Base-by-base conservation (phyloP, 2,329 filamentous ascomycete genomes). In the Nakataea oryzae region DNA sequence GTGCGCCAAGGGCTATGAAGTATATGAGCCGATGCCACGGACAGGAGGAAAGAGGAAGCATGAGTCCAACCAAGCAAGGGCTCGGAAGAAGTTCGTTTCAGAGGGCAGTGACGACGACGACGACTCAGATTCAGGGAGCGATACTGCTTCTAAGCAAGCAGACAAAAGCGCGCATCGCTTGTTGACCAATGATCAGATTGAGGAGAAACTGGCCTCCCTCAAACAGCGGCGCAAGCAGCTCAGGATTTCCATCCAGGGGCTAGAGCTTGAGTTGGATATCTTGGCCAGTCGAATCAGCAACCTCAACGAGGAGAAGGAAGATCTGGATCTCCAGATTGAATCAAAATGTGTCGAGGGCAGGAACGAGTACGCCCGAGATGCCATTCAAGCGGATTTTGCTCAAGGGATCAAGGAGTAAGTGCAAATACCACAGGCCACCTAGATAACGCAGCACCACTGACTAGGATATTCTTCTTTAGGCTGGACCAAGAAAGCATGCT, bases 321-420 rank as follows among this genome's bases (percentile, higher is more conserved):
- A 54, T 47, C n/a, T 32, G 28, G 17, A 30, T 3, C 68, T 69
- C 7, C 67, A 72, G 60, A 66, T 74, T 60, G 74, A 69, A 28
- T 69, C 71, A 6, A 63, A 72, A 7, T 79, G 84, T 64, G 85
- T 88, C 62, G 71, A 74, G 21, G 78, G 77, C 5, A 75, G 85
- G 28, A 88, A 88, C 61, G 68, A 78, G 0, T 85, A 83, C 63
- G 81, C 83, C 0, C 81, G 78, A 61, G 67, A 67, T 0, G 78
- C 78, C 0, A 86, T 88, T 54, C 79, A 81, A 66, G 70, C 75
- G 14, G 83, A 88, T 61, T 88, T 86, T 68, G 83, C 82, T 1
- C 73, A 76, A 57, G 85, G 85, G 0, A 81, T 87, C 60, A 79
- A 77, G 64, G 83, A 87, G 71, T 74, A 66, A 69, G 71, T 67